phyloP scores from a whole-genome alignment of 768 basidiomycete genomes.

The Lactifluus echinatus region DNA sequence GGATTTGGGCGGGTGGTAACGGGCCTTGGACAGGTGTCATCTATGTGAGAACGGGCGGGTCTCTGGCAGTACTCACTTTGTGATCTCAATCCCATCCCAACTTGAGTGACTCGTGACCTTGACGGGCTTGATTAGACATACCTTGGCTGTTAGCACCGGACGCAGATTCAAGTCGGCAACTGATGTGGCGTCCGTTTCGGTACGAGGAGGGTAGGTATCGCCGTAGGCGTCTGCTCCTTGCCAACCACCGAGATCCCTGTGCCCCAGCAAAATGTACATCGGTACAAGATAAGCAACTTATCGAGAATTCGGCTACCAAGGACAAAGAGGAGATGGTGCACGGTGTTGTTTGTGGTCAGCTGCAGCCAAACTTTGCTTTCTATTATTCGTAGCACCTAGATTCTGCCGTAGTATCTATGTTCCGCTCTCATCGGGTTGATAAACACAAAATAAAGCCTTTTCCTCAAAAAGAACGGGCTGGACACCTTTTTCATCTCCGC shows the following conservation, averaged over 20 bases:
- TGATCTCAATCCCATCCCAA: too few relatives aligned
- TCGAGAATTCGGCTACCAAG: neutral
- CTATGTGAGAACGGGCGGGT: too few relatives aligned
- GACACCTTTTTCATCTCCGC: neutral
- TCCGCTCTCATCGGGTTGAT: constrained; percentile 8
- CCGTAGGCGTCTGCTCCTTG: neutral
- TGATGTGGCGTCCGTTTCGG: neutral
- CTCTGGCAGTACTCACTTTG: too few relatives aligned
- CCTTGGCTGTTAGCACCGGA: too few relatives aligned
- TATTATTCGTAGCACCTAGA: neutral
- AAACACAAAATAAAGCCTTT: neutral
- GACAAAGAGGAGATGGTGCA: neutral
- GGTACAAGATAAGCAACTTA: neutral
- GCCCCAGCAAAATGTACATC: neutral
- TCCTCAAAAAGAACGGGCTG: neutral
- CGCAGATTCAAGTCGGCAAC: neutral
- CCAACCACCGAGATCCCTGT: neutral
- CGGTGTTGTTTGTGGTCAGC: neutral
- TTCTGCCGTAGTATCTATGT: neutral
- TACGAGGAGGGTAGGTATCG: neutral
- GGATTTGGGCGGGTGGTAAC: too few relatives aligned
- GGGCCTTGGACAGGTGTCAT: too few relatives aligned
- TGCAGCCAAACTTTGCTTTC: neutral
- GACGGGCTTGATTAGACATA: too few relatives aligned
- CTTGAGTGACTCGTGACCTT: too few relatives aligned